Evolutionary conservation across 768 basidiomycete species (phyloP), one percentile per base, ranked within the genome.

Genomic region (Basidioascus undulatus): DNA sequence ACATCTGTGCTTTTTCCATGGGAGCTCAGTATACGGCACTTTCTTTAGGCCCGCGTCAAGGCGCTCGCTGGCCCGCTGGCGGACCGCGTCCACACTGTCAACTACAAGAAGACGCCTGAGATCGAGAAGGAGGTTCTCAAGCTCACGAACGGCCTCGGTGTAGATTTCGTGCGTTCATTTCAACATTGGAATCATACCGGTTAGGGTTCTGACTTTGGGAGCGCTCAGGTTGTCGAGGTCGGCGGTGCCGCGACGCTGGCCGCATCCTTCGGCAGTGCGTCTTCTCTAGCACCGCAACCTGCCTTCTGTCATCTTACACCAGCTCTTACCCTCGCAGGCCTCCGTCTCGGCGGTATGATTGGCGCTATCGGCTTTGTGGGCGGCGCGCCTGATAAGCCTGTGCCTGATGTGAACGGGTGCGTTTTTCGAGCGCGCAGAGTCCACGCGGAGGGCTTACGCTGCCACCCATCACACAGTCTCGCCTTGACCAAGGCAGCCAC

Each of bases 111-210:
- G 45, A 61, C 57, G 1, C 65, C 67, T 2, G 53, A 71, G 32
- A 76, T 74, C 74, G 68, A 72, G 31, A 53, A 66, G 27, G 64
- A 71, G 47, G 67, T 65, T 2, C 43, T 61, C 25, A 53, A 57
- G 43, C 55, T 72, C 24, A 51, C 46, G n/a, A 44, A 27, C 32
- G 16, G 43, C n/a, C 43, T 31, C 11, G 47, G 43, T 5, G 49
- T 47, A 13, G 46, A 50, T 36, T 43, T 43, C 20, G n/a, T n/a
- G n/a, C n/a, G n/a, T n/a, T n/a, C n/a, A n/a, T n/a, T n/a, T n/a
- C n/a, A n/a, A n/a, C n/a, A n/a, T n/a, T n/a, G n/a, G n/a, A n/a
- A n/a, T n/a, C n/a, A n/a, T n/a, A n/a, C n/a, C n/a, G n/a, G n/a
- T n/a, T n/a, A n/a, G n/a, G n/a, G n/a, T n/a, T n/a, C n/a, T n/a